Evolutionary conservation across 2,329 filamentous ascomycete species (phyloP), one percentile per base, ranked within the genome.

Genomic region (Scedosporium apiospermum): DNA sequence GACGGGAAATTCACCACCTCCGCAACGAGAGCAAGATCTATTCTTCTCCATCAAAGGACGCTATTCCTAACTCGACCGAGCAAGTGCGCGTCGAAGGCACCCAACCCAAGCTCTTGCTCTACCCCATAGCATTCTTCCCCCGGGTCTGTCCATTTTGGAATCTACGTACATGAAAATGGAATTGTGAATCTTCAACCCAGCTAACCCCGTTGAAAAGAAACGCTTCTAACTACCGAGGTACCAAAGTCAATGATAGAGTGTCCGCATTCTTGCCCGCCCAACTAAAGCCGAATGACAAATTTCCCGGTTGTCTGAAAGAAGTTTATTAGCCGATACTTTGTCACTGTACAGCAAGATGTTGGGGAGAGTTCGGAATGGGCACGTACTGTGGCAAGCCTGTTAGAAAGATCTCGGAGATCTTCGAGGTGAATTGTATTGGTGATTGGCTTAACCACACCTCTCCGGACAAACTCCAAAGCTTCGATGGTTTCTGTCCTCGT

Each of bases 401-500:
- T 26, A 4, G 49, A 5, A n/a, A 21, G n/a, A 12, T 18, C 10
- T 10, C 21, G 6, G 23, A 53, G 49, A 18, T 26, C 49, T 26
- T 53, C 49, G 49, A 53, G 49, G 4, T 9, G 49, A 2, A 53
- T 53, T 21, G 23, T 26, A 14, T 27, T 53, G 49, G 26, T 18
- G n/a, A 53, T 21, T n/a, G 57, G 57, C 14, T 58, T 58, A 21
- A 58, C 57, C 21, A 38, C 27, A 57, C 57, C 57, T 23, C 57
- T 34, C 16, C 27, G 57, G 2, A 78, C 75, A 65, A 78, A 78
- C 7, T 75, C 74, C 1, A 78, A 67, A 1, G 76, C 76, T 63
- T 78, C 76, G 0, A 74, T 62, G 0, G 75, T 75, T 60, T 78
- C 76, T 2, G 66, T 66, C 12, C 73, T 65, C 4, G 73, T 76